Evolutionary conservation across 768 basidiomycete species (phyloP).

Genomic region (Daedaleopsis nitida): DNA sequence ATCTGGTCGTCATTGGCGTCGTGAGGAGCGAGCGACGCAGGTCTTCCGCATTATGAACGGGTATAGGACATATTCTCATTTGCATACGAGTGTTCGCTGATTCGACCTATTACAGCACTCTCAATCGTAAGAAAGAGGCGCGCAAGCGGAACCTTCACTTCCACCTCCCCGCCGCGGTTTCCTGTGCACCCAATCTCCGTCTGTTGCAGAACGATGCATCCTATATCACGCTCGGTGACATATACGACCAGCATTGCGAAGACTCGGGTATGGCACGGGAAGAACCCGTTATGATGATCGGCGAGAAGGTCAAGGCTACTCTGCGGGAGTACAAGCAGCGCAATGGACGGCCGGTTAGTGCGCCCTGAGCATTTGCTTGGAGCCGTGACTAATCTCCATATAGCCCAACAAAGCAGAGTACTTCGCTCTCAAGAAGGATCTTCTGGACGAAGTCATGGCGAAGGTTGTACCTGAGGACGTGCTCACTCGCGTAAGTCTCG

Average conservation of each 20-base stretch:
- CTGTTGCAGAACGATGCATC: conserved; percentile 91
- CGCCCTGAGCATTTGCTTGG: no score
- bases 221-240: conserved; percentile 87
- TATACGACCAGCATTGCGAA: conserved; percentile 90
- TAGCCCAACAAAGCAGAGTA: conserved; percentile 65
- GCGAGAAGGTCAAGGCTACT: conserved; percentile 80
- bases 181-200: conserved; percentile 80
- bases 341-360: conserved; percentile 16
- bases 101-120: conserved; percentile 50
- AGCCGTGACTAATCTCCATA: not conserved
- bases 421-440: conserved; percentile 74
- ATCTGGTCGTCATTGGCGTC: conserved; percentile 77
- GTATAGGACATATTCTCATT: conserved; percentile 42
- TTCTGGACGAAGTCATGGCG: conserved; percentile 81
- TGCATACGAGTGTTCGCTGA: not conserved
- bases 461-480: conserved; percentile 93
- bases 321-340: conserved; percentile 58
- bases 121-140: conserved; percentile 87
- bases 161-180: conserved; percentile 87
- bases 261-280: conserved; percentile 76
- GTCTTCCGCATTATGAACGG: conserved; percentile 93
- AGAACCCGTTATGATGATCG: conserved; percentile 83
- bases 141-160: conserved; percentile 90
- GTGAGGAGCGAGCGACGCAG: conserved; percentile 92
- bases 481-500: conserved; percentile 69